A percentile compares a stretch with the other conserved stretches of the same genome.
Evolutionary conservation across 192 early-diverging fungal genomes (phyloP).

Genomic region (Paraglomus brasilianum): DNA sequence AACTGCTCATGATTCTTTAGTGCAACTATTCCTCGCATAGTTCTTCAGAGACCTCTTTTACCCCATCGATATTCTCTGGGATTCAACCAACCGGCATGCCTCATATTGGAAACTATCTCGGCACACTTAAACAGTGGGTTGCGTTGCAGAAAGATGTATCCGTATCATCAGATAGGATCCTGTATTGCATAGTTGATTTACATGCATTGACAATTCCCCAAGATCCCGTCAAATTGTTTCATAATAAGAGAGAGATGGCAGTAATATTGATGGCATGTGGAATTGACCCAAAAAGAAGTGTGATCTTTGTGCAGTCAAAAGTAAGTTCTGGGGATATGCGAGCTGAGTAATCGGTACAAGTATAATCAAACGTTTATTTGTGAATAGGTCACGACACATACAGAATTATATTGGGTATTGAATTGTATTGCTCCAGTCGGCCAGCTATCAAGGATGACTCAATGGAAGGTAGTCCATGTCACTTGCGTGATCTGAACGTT

Average conservation of each 20-base stretch:
- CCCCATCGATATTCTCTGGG: conserved; percentile 67
- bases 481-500: not conserved
- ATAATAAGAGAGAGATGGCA: conserved; percentile 71
- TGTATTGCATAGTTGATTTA: conserved; percentile 85
- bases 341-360: not conserved
- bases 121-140: conserved; percentile 86
- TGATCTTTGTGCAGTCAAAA: conserved; percentile 83
- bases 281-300: conserved; percentile 65
- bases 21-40: not conserved
- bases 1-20: too few species aligned
- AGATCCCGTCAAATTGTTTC: conserved; percentile 61
- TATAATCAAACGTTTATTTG: conserved; percentile 1
- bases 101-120: conserved; percentile 94
- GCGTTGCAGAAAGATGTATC: conserved; percentile 57
- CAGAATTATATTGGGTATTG: conserved; percentile 84
- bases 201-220: conserved; percentile 84
- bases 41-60: conserved; percentile 16
- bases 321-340: conserved; percentile 36
- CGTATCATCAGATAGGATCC: conserved; percentile 39
- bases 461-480: conserved; percentile 73
- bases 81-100: conserved; percentile 94
- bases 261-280: conserved; percentile 81
- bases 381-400: conserved; percentile 61
- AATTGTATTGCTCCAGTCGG: conserved; percentile 84
- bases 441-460: conserved; percentile 93